These are phyloP conservation scores for Zymoseptoria pseudotritici DNA, from an alignment of 2,329 filamentous ascomycete genomes.

Conservation along the genomic window DNA sequence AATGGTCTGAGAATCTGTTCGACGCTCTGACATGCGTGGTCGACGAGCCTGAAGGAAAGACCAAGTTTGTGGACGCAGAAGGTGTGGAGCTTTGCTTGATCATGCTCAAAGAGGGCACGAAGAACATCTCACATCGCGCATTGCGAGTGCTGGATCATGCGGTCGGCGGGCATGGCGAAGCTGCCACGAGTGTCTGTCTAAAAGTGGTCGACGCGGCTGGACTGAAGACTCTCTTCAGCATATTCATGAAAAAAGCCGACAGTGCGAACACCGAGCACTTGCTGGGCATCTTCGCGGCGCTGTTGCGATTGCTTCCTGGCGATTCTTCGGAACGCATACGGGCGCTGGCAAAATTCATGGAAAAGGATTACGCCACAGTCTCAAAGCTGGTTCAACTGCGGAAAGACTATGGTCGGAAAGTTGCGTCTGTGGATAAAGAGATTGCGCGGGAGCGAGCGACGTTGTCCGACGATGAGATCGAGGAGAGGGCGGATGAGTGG, in stretches of 20 bases:
- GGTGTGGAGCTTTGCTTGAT: constrained; percentile 86
- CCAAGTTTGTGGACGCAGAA: constrained; percentile 79
- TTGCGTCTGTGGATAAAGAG: constrained; percentile 55
- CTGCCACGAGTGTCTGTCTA: constrained; percentile 57
- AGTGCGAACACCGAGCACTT: constrained; percentile 66
- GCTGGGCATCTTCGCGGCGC: constrained; percentile 72
- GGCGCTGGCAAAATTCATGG: constrained; percentile 85
- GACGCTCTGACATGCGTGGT: constrained; percentile 75
- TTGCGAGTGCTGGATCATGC: constrained; percentile 82
- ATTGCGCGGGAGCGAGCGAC: constrained; percentile 53
- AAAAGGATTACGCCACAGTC: constrained; percentile 87
- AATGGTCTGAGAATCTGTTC: constrained; percentile 92
- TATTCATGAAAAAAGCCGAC: constrained; percentile 79
- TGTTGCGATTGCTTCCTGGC: constrained; percentile 72
- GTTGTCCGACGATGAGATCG: constrained; percentile 51
- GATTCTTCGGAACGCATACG: constrained; percentile 73
- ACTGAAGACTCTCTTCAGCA: constrained; percentile 74
- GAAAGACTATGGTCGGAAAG: constrained; percentile 57
- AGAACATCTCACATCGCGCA: constrained; percentile 67
- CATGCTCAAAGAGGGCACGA: constrained; percentile 83
- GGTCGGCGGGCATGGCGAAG: constrained; percentile 45
- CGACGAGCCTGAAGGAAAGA: constrained; percentile 67
- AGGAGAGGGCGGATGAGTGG: constrained; percentile 61
- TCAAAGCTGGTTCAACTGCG: constrained; percentile 63
- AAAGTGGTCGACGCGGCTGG: constrained; percentile 75